Conservation (phyloP, 139 green algal genomes). For the Chlamydomonas schloesseri region DNA sequence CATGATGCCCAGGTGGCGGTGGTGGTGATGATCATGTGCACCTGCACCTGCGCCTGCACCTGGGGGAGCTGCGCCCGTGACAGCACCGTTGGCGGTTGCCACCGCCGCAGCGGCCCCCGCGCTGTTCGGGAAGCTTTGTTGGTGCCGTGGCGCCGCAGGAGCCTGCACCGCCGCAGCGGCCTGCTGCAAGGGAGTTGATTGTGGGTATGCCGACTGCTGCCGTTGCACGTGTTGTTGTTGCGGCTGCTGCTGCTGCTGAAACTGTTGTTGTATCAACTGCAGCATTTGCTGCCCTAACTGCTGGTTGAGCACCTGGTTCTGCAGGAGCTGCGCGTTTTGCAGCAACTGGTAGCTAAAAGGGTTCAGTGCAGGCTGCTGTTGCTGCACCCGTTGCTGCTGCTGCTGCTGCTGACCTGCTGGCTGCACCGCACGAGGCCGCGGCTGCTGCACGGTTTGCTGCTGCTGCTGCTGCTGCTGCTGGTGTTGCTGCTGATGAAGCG, state of each 20-base stretch:
- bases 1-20: not conserved
- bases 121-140: not conserved
- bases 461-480: not conserved
- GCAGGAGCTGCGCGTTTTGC: not conserved
- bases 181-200: no score
- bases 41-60: not conserved
- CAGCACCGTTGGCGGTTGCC: not conserved
- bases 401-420: not conserved
- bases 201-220: not conserved
- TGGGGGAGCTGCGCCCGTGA: no score
- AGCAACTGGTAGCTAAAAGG: not conserved
- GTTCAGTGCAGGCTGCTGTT: not conserved
- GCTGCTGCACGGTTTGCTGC: not conserved
- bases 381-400: not conserved
- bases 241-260: not conserved
- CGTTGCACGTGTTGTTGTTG: not conserved
- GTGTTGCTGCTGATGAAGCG: not conserved
- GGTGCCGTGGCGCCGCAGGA: no score
- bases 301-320: not conserved
- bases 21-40: not conserved
- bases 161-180: no score
- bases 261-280: not conserved
- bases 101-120: not conserved
- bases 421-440: no score
- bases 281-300: not conserved